Evolutionary conservation across 129 eudicot species (phyloP).

Genomic region (Glebionis coronaria): DNA sequence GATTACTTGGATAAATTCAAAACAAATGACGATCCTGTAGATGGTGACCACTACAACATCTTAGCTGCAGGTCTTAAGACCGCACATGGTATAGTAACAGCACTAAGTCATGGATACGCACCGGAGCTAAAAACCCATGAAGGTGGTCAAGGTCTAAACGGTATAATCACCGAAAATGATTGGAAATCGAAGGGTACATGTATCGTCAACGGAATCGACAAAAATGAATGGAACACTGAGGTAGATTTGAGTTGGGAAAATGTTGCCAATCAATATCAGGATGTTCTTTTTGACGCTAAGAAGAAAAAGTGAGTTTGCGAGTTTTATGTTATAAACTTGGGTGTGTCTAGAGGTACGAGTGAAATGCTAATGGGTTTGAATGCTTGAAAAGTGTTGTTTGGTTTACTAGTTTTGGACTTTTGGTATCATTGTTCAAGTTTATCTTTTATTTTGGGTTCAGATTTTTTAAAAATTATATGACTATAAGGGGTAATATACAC

Average conservation of each 20-base stretch:
- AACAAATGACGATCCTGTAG: too few species aligned
- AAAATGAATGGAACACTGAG: constrained; percentile 77
- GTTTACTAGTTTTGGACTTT: too few species aligned
- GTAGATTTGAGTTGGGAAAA: constrained; percentile 82
- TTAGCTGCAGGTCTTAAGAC: constrained; percentile 87
- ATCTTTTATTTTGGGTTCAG: too few species aligned
- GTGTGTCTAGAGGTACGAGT: too few species aligned
- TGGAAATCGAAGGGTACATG: constrained; percentile 87
- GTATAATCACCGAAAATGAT: constrained; percentile 69
- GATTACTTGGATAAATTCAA: constrained; percentile 71
- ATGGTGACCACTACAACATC: constrained; percentile 89
- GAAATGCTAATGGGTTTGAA: too few species aligned
- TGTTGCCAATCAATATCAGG: constrained; percentile 70
- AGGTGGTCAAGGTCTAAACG: constrained; percentile 93
- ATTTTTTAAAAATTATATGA: too few species aligned
- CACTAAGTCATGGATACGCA: constrained; percentile 75
- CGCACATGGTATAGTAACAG: constrained; percentile 87
- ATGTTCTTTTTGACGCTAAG: constrained; percentile 80
- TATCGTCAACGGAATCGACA: constrained; percentile 92
- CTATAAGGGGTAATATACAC: too few species aligned
- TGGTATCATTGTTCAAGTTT: too few species aligned
- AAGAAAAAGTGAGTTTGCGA: constrained; percentile 52
- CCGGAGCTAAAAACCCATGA: constrained; percentile 89
- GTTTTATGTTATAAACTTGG: neutral
- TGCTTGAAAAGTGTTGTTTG: too few species aligned